Base-by-base conservation (phyloP, 2,329 filamentous ascomycete species). In the Bipolaris zeicola region DNA sequence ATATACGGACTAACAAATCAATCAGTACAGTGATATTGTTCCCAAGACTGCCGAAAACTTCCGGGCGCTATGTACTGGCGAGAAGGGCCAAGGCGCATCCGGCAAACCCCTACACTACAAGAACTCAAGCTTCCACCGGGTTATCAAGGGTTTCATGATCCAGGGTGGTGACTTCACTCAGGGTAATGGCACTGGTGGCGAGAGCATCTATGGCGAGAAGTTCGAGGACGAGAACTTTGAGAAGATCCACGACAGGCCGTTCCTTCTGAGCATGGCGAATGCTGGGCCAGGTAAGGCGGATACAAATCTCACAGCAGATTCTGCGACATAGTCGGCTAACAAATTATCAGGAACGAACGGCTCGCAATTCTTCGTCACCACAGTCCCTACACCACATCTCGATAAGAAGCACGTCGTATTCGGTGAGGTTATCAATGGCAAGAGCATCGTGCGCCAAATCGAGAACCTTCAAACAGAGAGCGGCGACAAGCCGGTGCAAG, bases 121-220 rank as follows among this genome's bases (percentile, higher is more conserved):
- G 83, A 85, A 91, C 67, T 96, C 91, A 59, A 82, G 81, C 68
- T 98, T 99, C 83, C 94, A 99, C 82, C 90, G 94, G 49, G 90
- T 99, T 63, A 99, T 99, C 82, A 97, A 97, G 83, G 86, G 91
- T 71, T 99, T 99, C 80, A 98, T 99, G 94, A 95, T 97, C 72
- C 90, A 97, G 81, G 94, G 95, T 73, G 94, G 95, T 78, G 95
- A 98, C 78, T 99, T 99, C 77, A 99, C 94, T 46, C 88, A 87
- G 52, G 92, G 92, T 75, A 94, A 98, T 75, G 95, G 94, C 64
- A 98, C 94, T 24, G 94, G 94, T 63, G 94, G 94, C 72, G 95
- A 98, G 81, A 95, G 90, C 63, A 98, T 99, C 78, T 99, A 98
- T 75, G 94, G 94, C 72, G 90, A 90, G 76, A 98, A 97, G 81